These are phyloP conservation scores for Platanus orientalis DNA, from an alignment of 164 flowering plant species.

Conservation along the genomic window DNA sequence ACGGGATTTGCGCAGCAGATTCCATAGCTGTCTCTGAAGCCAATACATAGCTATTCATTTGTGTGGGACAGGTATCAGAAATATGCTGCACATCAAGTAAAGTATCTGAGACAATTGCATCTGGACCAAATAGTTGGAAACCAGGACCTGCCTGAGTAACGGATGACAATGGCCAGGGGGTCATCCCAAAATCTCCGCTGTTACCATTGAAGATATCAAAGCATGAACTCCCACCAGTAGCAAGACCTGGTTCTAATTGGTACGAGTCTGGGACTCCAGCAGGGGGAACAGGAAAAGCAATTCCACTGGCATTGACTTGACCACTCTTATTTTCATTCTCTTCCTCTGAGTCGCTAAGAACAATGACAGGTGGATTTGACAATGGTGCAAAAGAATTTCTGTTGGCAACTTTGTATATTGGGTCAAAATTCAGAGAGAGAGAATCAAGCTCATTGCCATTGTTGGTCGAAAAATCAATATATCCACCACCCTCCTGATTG, in stretches of 20 bases:
- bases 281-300: conserved; percentile 37
- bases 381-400: conserved; percentile 37
- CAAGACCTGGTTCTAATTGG: conserved; percentile 46
- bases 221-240: too few relatives aligned
- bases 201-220: conserved; percentile 54
- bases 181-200: conserved; percentile 62
- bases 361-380: conserved; percentile 60
- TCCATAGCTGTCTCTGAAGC: conserved; percentile 41
- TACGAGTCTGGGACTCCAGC: conserved; percentile 47
- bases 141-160: conserved; percentile 48
- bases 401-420: conserved; percentile 35
- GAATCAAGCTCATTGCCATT: conserved; percentile 75
- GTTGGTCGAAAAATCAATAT: conserved; percentile 50
- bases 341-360: conserved; percentile 94
- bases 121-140: conserved; percentile 69
- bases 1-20: conserved; percentile 38
- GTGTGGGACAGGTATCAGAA: conserved; percentile 36
- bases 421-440: conserved; percentile 43
- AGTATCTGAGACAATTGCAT: conserved; percentile 53
- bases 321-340: conserved; percentile 44
- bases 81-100: conserved; percentile 46
- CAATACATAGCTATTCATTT: conserved; percentile 55
- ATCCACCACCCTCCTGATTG: conserved; percentile 73
- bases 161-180: conserved; percentile 58
- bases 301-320: conserved; percentile 30